Evolutionary conservation across 2,329 filamentous ascomycete genomes (phyloP), one percentile per base, ranked within the genome.

Genomic region (Colletotrichum chrysophilum): DNA sequence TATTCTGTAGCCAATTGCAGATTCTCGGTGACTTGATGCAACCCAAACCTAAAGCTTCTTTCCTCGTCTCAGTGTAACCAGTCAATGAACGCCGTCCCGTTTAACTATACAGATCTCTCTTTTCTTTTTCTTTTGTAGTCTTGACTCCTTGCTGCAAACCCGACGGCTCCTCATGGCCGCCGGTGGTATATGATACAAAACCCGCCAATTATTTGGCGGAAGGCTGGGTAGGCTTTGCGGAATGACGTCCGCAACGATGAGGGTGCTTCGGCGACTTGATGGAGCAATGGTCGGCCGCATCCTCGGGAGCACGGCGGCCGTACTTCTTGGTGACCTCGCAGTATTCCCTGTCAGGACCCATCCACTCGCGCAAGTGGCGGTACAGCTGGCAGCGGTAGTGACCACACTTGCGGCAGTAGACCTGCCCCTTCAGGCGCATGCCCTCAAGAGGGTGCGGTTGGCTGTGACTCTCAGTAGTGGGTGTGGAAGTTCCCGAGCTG

Each of bases 341-440:
- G 83, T 93, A 93, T 82, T 93, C 91, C 76, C 87, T 83, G 24
- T 82, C 85, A 52, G 86, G 83, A 70, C 89, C 89, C 87, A 93
- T 89, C 90, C 91, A 93, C 55, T 86, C 87, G 79, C 87, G 86
- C 78, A 93, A 87, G 80, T 93, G 91, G 78, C 90, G 89, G 83
- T 92, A 90, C 74, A 93, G 86, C 85, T 93, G 91, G 82, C 91
- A 93, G 43, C 91, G 88, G 55, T 86, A 88, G 75, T 90, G 88
- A 65, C 90, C 91, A 77, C 91, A 93, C 82, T 92, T 92, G 74
- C 89, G 87, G 82, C 91, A 93, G 82, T 91, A 90, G 7, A 91
- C 89, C 80, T 92, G 91, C 26, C 91, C 91, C 71, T 88, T 88
- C 65, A 90, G 87, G 28, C 89, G 87, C 78, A 91, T 84, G 80